Percentiles rank a stretch among this genome's conserved stretches.
Evolutionary conservation across 2,329 filamentous ascomycete genomes (phyloP).

Genomic region (Neopestalotiopsis clavispora): DNA sequence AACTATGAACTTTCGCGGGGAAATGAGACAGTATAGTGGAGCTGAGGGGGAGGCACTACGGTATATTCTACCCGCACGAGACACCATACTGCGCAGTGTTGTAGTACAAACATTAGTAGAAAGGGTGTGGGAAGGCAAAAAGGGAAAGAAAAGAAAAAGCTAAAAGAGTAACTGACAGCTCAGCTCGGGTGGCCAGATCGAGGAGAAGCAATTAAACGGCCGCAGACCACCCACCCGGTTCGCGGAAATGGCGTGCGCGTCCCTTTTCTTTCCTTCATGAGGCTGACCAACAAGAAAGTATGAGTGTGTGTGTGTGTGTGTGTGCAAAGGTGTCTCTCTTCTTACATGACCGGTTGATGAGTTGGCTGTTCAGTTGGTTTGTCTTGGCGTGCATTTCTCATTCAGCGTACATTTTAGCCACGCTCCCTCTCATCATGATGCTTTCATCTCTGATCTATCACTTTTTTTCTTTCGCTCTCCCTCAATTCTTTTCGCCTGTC

Average conservation of each 20-base stretch:
- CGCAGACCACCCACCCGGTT: neutral
- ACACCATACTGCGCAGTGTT: neutral
- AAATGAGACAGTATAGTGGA: neutral
- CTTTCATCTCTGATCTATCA: neutral
- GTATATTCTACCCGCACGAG: neutral
- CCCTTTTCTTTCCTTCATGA: neutral
- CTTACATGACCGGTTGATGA: neutral
- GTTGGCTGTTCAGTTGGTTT: neutral
- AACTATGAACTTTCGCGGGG: neutral
- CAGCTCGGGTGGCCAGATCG: neutral
- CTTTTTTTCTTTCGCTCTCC: neutral
- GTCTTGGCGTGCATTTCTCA: neutral
- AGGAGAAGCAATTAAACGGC: neutral
- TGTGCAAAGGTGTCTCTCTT: neutral
- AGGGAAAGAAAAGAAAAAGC: neutral
- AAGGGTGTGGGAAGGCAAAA: neutral
- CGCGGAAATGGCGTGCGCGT: neutral
- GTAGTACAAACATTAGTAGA: neutral
- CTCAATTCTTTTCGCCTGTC: neutral
- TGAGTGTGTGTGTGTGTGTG: neutral
- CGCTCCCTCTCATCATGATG: neutral
- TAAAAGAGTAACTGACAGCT: neutral
- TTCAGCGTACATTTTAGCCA: neutral
- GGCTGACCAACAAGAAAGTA: neutral
- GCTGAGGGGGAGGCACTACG: neutral